Percentiles rank a stretch among this genome's conserved stretches.
Conservation (phyloP, 768 basidiomycete species). For the Chiua virens region DNA sequence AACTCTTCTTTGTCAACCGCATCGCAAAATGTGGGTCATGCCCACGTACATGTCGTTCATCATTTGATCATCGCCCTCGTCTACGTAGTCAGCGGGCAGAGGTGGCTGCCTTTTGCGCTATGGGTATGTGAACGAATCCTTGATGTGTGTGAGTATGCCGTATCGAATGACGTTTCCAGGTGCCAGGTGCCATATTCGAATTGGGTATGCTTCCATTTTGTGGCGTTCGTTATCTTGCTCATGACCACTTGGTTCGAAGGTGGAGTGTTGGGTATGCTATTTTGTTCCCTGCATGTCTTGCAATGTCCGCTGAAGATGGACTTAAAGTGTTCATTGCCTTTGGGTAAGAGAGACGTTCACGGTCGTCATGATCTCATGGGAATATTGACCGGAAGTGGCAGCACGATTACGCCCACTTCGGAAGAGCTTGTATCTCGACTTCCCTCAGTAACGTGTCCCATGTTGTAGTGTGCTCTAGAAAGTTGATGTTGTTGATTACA, state of each 20-base stretch:
- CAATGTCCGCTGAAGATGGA: neutral
- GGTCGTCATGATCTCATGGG: neutral
- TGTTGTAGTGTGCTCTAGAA: neutral
- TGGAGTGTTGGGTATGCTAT: conserved; percentile 11
- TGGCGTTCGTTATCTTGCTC: neutral
- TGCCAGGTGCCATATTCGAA: conserved; percentile 15
- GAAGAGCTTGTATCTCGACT: conserved; percentile 7
- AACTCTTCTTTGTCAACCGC: conserved; percentile 19
- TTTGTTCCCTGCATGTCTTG: neutral
- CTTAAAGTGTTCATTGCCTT: conserved; percentile 9
- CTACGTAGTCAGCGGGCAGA: conserved; percentile 14
- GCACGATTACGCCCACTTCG: conserved; percentile 13
- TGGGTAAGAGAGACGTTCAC: conserved; percentile 4
- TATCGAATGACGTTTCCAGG: conserved; percentile 7
- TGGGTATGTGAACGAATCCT: conserved; percentile 11
- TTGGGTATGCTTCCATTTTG: conserved; percentile 6
- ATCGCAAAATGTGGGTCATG: conserved; percentile 18
- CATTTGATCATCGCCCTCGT: neutral
- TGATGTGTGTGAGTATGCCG: neutral
- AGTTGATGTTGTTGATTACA: neutral
- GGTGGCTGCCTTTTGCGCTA: conserved; percentile 8
- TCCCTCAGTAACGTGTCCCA: conserved; percentile 2
- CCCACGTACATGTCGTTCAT: neutral
- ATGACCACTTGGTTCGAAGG: conserved; percentile 6
- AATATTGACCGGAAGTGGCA: conserved; percentile 1